Percentiles rank a stretch among this genome's conserved stretches.
These are phyloP conservation scores for Lipomyces spencermartinsiae DNA, from an alignment of 805 yeast genomes.

Conservation along the genomic window DNA sequence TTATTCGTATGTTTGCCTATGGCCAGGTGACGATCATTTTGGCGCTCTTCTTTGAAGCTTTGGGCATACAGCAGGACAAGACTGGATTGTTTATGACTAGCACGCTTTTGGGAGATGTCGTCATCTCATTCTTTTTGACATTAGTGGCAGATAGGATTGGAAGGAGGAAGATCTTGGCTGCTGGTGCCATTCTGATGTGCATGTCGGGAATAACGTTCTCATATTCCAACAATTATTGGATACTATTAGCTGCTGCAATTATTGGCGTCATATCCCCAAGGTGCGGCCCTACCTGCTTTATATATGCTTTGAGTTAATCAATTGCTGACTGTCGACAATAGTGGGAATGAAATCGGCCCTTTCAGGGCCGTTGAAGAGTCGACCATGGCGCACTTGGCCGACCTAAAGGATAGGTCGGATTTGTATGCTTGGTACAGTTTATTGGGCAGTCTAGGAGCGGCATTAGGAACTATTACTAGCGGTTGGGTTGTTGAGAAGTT, in stretches of 20 bases:
- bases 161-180: constrained; percentile 50
- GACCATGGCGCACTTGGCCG: constrained; percentile 55
- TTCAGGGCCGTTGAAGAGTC: constrained; percentile 64
- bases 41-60: constrained; percentile 53
- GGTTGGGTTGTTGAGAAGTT: constrained; percentile 68
- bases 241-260: constrained; percentile 51
- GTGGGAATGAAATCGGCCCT: constrained; percentile 67
- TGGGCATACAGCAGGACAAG: constrained; percentile 51
- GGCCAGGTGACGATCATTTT: constrained; percentile 50
- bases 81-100: constrained; percentile 59
- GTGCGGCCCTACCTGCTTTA: constrained; percentile 13
- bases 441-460: constrained; percentile 56
- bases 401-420: constrained; percentile 55
- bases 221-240: constrained; percentile 45
- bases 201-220: constrained; percentile 54
- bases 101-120: constrained; percentile 59
- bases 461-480: constrained; percentile 84
- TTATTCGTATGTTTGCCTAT: constrained; percentile 48
- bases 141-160: constrained; percentile 57
- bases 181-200: constrained; percentile 53
- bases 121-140: constrained; percentile 55
- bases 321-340: constrained; percentile 14
- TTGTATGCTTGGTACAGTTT: constrained; percentile 65
- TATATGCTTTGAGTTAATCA: neutral
- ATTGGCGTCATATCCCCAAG: constrained; percentile 61